Conservation (phyloP, 805 yeast genomes). For the Clavispora fructus region DNA sequence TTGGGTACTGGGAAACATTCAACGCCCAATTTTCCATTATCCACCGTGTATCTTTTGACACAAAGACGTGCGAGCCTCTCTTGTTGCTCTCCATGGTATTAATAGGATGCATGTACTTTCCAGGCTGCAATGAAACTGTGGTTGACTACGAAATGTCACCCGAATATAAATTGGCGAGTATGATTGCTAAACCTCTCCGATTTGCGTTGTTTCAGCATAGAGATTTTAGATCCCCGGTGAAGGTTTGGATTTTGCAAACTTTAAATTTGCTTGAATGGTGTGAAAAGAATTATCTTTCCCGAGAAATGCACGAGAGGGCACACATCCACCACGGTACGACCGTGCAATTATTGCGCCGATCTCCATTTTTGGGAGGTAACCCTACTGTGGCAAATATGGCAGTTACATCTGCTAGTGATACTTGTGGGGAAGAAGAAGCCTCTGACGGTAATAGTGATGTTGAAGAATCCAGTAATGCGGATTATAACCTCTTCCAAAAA, state of each 20-base stretch:
- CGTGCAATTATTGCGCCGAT: constrained; percentile 68
- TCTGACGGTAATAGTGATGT: constrained; percentile 8
- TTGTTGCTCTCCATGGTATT: constrained; percentile 51
- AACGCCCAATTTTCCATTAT: constrained; percentile 57
- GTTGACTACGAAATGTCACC: constrained; percentile 19
- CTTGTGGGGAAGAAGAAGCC: constrained; percentile 28
- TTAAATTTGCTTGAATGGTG: constrained; percentile 69
- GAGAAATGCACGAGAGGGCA: constrained; percentile 74
- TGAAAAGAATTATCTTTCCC: constrained; percentile 66
- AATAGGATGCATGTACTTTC: constrained; percentile 47
- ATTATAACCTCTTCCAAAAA: constrained; percentile 40
- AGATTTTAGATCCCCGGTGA: constrained; percentile 73
- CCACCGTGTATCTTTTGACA: constrained; percentile 55
- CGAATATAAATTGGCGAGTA: constrained; percentile 39
- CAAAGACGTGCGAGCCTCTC: constrained; percentile 43
- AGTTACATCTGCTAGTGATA: constrained; percentile 17
- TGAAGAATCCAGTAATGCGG: constrained; percentile 16
- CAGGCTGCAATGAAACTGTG: constrained; percentile 22
- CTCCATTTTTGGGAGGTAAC: constrained; percentile 72
- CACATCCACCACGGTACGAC: constrained; percentile 86
- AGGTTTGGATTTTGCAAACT: constrained; percentile 71
- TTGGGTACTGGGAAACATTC: constrained; percentile 52
- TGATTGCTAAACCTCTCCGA: constrained; percentile 55
- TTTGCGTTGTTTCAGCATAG: constrained; percentile 66
- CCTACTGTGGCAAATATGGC: constrained; percentile 36